Base-by-base conservation (phyloP, 2,329 filamentous ascomycete genomes). In the Lecanicillium sp. region DNA sequence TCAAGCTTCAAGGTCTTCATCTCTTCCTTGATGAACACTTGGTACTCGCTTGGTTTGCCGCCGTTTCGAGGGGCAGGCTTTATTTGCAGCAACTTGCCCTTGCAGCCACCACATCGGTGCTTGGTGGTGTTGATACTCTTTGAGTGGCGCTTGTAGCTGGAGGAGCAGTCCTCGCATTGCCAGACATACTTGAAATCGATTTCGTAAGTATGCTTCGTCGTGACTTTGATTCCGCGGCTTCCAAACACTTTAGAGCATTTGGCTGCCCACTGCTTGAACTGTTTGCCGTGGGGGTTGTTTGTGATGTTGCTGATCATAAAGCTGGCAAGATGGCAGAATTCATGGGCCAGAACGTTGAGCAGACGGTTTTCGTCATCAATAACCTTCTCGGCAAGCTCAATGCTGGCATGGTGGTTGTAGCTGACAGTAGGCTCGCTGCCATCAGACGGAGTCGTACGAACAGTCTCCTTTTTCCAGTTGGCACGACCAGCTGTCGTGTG, bases 141-240 rank as follows among this genome's bases (percentile, higher is more conserved):
- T 14, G 84, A 90, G 65, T 97, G 91, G 4, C 91, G 75, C 60
- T 90, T 87, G 63, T 86, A 94, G 62, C 87, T 83, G 26, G 77
- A 68, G 0, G 71, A 76, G 61, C 93, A 97, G 3, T 60, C 68
- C 15, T 56, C 68, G 62, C 91, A 97, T 35, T 77, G 72, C 91
- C 93, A 97, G 17, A 90, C 69, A 62, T 91, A 98, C 69, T 91
- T 94, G 70, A 88, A 95, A 56, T 90, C 85, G 59, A 97, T 97
- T 42, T 84, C 78, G 64, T 96, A 98, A 26, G 73, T 78, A 66
- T 98, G 91, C 61, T 87, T 94, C 0, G 90, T 96, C 1, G 90
- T 95, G 17, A 97, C 88, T 27, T 83, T 69, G 36, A 96, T 77
- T 4, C 80, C 83, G 3, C 79, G 72, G 39, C 76, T 61, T 2